Evolutionary conservation across 2,329 filamentous ascomycete species (phyloP).

Genomic region (Claviceps arundinis): DNA sequence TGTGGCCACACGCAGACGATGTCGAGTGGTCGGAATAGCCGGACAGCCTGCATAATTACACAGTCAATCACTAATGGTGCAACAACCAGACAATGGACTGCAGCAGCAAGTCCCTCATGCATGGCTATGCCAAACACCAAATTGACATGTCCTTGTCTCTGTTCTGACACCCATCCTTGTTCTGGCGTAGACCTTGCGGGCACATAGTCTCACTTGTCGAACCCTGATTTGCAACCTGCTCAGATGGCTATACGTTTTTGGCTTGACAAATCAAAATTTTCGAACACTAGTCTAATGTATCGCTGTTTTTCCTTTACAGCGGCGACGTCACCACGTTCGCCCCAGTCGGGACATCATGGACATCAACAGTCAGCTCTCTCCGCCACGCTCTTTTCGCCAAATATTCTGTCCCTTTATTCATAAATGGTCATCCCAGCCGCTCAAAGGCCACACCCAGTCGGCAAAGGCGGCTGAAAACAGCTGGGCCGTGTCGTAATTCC

Average conservation of each 20-base stretch:
- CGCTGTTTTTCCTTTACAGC: slow-evolving; percentile 14
- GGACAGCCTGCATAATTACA: no score
- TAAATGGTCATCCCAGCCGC: slow-evolving; percentile 25
- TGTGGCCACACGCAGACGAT: no score
- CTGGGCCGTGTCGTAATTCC: slow-evolving; percentile 13
- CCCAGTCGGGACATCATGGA: slow-evolving; percentile 18
- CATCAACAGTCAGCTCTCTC: slow-evolving; percentile 16
- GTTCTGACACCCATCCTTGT: not conserved
- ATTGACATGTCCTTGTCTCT: not conserved
- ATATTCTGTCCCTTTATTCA: slow-evolving; percentile 20
- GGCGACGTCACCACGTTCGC: slow-evolving; percentile 20
- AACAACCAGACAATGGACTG: no score
- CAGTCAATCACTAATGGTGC: no score
- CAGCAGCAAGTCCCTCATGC: no score
- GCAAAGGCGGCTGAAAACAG: slow-evolving; percentile 10
- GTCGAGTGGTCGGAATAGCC: no score
- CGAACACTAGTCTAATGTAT: slow-evolving; percentile 22
- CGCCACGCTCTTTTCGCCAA: slow-evolving; percentile 24
- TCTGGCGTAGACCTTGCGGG: no score
- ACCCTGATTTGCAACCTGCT: not conserved
- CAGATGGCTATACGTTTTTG: not conserved
- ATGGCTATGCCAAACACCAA: no score
- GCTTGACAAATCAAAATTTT: slow-evolving; percentile 14
- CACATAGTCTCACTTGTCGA: not conserved
- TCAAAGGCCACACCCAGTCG: slow-evolving; percentile 16